phyloP scores from a whole-genome alignment of 805 yeast species.

The Candida wancherniae region DNA sequence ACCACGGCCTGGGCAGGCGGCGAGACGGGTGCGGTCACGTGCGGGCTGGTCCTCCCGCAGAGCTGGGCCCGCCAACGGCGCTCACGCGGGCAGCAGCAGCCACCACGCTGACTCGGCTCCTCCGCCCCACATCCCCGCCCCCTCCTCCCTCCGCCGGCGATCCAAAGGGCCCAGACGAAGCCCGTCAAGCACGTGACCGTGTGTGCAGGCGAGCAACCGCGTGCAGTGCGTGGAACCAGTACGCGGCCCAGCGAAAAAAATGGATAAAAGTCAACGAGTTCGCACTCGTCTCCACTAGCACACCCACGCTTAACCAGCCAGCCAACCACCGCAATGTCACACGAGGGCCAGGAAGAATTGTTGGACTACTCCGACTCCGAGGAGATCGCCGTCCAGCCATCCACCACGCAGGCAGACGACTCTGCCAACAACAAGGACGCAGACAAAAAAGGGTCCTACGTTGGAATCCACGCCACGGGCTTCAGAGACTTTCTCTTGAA shows the following conservation, averaged over 20 bases:
- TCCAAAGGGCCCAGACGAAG: too few species aligned
- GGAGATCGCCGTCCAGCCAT: conserved; percentile 70
- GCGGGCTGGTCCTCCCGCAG: too few species aligned
- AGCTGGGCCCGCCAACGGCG: too few species aligned
- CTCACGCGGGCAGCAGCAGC: too few species aligned
- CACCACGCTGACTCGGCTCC: too few species aligned
- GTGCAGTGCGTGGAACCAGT: background rate
- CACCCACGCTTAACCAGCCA: too few species aligned
- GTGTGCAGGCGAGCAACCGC: conserved; percentile 6
- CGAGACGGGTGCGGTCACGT: too few species aligned
- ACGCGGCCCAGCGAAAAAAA: conserved; percentile 1
- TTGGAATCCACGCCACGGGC: conserved; percentile 97
- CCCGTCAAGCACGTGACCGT: too few species aligned
- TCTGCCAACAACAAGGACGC: conserved; percentile 53
- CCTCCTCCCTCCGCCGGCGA: too few species aligned
- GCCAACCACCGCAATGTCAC: conserved; percentile 52
- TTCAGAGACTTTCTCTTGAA: conserved; percentile 95
- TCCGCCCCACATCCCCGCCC: too few species aligned
- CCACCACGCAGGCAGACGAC: conserved; percentile 46
- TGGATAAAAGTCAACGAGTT: conserved; percentile 3
- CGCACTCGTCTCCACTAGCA: background rate
- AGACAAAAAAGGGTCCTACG: conserved; percentile 94
- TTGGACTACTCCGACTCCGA: conserved; percentile 98
- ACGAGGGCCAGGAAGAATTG: conserved; percentile 98
- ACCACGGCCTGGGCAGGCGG: too few species aligned